phyloP scores from a whole-genome alignment of 768 basidiomycete genomes.

The Asterophora lycoperdoides region DNA sequence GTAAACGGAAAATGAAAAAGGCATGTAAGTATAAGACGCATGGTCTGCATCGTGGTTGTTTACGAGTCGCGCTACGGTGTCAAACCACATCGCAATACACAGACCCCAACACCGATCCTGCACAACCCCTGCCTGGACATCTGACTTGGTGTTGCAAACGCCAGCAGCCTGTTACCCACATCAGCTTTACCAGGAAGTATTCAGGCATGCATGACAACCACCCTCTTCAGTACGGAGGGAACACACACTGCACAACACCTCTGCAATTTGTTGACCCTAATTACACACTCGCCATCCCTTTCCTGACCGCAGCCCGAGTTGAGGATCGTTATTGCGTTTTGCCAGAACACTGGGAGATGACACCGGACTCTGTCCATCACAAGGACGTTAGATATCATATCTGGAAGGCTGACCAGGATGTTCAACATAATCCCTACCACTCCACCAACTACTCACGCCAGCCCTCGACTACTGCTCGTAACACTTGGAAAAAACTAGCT shows the following conservation, averaged over 20 bases:
- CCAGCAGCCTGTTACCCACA: not conserved
- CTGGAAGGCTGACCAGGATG: not conserved
- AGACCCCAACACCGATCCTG: not conserved
- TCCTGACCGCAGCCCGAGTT: not conserved
- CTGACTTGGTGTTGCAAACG: not conserved
- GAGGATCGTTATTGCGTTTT: not conserved
- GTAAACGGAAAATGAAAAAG: too few relatives aligned
- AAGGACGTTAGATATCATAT: not conserved
- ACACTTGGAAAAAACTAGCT: not conserved
- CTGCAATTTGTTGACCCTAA: not conserved
- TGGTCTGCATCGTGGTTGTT: too few relatives aligned
- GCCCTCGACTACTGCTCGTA: not conserved
- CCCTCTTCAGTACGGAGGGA: not conserved
- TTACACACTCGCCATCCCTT: not conserved
- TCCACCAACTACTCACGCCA: not conserved
- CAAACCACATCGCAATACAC: too few relatives aligned
- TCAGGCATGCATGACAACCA: not conserved
- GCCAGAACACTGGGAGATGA: not conserved
- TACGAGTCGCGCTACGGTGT: too few relatives aligned
- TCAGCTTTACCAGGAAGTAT: not conserved
- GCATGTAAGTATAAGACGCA: too few relatives aligned
- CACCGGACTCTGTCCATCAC: not conserved
- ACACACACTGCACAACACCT: too few relatives aligned
- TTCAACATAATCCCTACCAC: not conserved
- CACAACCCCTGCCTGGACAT: not conserved